Evolutionary conservation across 2,329 filamentous ascomycete genomes (phyloP), one percentile per base, ranked within the genome.

Genomic region (Sporothrix variecibatus): DNA sequence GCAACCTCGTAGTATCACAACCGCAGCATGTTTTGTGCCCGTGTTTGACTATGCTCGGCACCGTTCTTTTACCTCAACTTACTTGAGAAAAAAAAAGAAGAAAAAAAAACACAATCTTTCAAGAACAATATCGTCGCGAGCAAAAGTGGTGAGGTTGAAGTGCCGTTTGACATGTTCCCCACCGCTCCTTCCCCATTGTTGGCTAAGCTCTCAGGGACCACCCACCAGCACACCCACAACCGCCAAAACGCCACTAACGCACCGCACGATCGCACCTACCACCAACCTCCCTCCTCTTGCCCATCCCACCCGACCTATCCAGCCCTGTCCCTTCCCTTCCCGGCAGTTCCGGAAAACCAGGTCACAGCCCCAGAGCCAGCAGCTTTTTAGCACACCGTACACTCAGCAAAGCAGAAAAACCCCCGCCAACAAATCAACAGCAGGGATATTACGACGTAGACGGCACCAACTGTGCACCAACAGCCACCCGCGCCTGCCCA

Each of bases 291-390:
- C 7, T 7, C 7, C n/a, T 64, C 38, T 43, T 23, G 38, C 38
- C 60, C 26, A 56, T n/a, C n/a, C 53, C 49, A 53, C 51, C 51
- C 56, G 11, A 58, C 2, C 58, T 31, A 38, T n/a, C 31, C 31
- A 65, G 38, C 62, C 62, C 23, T 65, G 60, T 15, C 5, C 60
- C 20, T 23, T 26, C 40, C 43, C 65, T 68, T 68, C 43, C 65
- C 65, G 65, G 43, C 65, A 68, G 26, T 68, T 51, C 65, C 65
- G 65, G 26, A 51, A 26, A 51, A 43, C 26, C 26, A 51, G 40
- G 40, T 51, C 43, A 26, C 43, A n/a, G 38, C 7, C 15, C 38
- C 26, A 28, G 23, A 2, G 51, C 51, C 51, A 53, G 20, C 60
- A 12, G 23, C 12, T 12, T 43, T 65, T 43, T 34, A 43, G 62